These are phyloP conservation scores for Dryadomyces sulphureus DNA, from an alignment of 2,329 filamentous ascomycete genomes.

Conservation along the genomic window DNA sequence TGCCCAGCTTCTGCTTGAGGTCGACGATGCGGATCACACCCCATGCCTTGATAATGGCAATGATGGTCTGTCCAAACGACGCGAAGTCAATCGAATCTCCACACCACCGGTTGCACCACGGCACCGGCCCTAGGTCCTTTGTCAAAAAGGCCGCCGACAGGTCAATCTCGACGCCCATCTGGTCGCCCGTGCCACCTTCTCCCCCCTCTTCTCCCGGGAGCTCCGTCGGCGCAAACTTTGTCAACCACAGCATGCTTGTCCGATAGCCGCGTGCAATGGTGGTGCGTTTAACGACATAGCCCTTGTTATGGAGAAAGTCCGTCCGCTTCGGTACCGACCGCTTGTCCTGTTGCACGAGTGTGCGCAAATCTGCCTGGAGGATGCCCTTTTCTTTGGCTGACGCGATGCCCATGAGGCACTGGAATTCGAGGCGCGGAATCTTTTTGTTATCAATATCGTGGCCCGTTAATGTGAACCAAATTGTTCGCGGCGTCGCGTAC, in stretches of 20 bases:
- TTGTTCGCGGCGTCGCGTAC: slow-evolving; percentile 36
- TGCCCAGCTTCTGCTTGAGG: slow-evolving; percentile 41
- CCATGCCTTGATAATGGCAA: slow-evolving; percentile 43
- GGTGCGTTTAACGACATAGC: slow-evolving; percentile 47
- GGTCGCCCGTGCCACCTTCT: background rate
- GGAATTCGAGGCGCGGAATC: slow-evolving; percentile 44
- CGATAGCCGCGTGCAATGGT: slow-evolving; percentile 43
- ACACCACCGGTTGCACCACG: slow-evolving; percentile 42
- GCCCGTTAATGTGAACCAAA: slow-evolving; percentile 45
- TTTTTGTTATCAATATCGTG: slow-evolving; percentile 44
- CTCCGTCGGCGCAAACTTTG: slow-evolving; percentile 32
- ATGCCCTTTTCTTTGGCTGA: slow-evolving; percentile 39
- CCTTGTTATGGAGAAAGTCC: slow-evolving; percentile 41
- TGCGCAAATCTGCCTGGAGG: slow-evolving; percentile 43
- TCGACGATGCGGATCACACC: slow-evolving; percentile 43
- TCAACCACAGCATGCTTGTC: slow-evolving; percentile 48
- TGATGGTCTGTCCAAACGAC: slow-evolving; percentile 39
- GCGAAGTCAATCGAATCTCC: slow-evolving; percentile 43
- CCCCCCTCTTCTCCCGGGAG: background rate
- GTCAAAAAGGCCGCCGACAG: slow-evolving; percentile 18
- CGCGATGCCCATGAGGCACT: slow-evolving; percentile 41
- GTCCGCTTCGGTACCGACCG: slow-evolving; percentile 48
- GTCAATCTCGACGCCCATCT: slow-evolving; percentile 11
- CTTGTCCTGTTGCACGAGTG: slow-evolving; percentile 45
- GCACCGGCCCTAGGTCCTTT: slow-evolving; percentile 34